phyloP scores from a whole-genome alignment of 768 basidiomycete species.

The Sutorius australiensis region DNA sequence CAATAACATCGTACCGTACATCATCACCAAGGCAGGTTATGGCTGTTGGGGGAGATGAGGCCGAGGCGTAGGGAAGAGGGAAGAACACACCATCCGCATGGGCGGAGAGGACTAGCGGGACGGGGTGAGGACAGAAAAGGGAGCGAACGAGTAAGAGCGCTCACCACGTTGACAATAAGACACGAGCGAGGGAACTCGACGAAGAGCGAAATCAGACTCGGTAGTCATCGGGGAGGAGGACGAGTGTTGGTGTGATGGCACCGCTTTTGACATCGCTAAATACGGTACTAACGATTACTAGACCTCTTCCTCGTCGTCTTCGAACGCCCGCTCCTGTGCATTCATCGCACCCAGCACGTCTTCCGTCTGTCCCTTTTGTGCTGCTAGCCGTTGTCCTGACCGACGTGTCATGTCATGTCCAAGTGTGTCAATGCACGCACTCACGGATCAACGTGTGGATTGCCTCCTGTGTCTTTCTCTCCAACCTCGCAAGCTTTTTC shows the following conservation, averaged over 20 bases:
- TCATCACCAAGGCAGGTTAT: conserved; percentile 60
- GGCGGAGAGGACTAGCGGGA: conserved; percentile 47
- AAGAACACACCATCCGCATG: conserved; percentile 57
- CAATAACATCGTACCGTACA: conserved; percentile 60
- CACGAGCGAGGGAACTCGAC: conserved; percentile 60
- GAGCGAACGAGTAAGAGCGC: conserved; percentile 16
- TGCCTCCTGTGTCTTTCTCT: conserved; percentile 86
- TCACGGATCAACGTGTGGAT: conserved; percentile 90
- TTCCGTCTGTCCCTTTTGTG: conserved; percentile 74
- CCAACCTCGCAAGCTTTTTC: conserved; percentile 84
- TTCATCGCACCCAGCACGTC: conserved; percentile 83
- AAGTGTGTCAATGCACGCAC: conserved; percentile 29
- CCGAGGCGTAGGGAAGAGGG: not conserved
- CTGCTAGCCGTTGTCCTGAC: conserved; percentile 72
- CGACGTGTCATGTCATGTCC: conserved; percentile 8
- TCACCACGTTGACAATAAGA: conserved; percentile 71
- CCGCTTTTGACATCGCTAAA: conserved; percentile 23
- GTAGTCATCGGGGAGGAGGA: conserved; percentile 27
- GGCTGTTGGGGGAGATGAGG: conserved; percentile 37
- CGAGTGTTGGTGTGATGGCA: not conserved
- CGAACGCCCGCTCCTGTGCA: conserved; percentile 60
- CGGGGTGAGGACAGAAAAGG: conserved; percentile 13
- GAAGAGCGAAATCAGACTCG: conserved; percentile 32
- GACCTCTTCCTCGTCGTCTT: conserved; percentile 39
- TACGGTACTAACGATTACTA: conserved; percentile 4